A percentile compares a stretch with the other conserved stretches of the same genome.
These are phyloP conservation scores for Breviolum minutum DNA, from an alignment of 73 alveolate genomes.

Conservation along the genomic window DNA sequence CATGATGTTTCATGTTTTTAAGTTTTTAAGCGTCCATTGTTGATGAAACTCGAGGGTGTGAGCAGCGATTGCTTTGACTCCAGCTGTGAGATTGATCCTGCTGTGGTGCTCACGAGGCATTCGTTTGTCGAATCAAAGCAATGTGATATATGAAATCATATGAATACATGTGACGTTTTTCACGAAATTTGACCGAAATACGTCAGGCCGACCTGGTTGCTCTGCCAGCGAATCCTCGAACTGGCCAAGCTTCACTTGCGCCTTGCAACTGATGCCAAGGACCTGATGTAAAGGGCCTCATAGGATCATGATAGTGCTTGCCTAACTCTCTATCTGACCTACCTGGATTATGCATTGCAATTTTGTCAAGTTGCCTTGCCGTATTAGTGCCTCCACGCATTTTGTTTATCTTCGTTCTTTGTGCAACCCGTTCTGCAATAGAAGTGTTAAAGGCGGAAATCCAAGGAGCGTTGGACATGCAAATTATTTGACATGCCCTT, in stretches of 20 bases:
- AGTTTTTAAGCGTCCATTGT: not conserved
- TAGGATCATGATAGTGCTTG: too few species aligned
- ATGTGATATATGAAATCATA: too few species aligned
- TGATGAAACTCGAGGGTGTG: not conserved
- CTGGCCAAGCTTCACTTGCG: conserved; percentile 70
- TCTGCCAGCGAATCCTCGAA: conserved; percentile 53
- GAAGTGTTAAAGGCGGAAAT: too few species aligned
- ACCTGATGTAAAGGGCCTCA: not conserved
- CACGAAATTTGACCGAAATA: not conserved
- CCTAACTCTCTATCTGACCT: not conserved
- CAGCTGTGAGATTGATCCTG: conserved; percentile 63
- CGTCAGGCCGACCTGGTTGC: conserved; percentile 65
- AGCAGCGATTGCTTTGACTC: conserved; percentile 75
- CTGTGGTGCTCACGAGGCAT: conserved; percentile 74
- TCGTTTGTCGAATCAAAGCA: not conserved
- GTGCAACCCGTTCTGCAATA: too few species aligned
- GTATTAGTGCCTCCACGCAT: too few species aligned
- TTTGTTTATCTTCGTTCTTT: too few species aligned
- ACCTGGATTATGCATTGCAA: too few species aligned
- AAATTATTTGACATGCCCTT: not conserved
- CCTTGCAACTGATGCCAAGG: conserved; percentile 23
- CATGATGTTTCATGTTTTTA: not conserved
- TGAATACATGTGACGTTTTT: not conserved
- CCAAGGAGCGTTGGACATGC: not conserved
- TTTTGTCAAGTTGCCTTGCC: too few species aligned